Conservation (phyloP, 2,329 filamentous ascomycete species). For the Pyricularia sp. region DNA sequence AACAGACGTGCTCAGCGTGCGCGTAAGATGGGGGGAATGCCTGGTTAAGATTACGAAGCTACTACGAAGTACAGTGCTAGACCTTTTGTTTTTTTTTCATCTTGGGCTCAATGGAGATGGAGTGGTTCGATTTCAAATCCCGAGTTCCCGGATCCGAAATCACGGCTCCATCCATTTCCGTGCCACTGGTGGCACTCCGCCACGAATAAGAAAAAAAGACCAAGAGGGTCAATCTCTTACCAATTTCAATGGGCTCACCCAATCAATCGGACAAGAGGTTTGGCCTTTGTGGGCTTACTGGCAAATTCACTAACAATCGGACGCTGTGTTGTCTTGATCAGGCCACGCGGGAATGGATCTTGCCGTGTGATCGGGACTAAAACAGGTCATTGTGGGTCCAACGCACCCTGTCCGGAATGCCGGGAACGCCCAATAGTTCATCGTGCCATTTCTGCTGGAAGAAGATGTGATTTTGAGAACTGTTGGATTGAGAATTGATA, state of each 20-base stretch:
- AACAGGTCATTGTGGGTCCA: background rate
- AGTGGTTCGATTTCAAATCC: slow-evolving; percentile 1
- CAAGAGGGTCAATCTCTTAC: background rate
- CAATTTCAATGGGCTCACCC: background rate
- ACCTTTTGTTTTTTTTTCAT: background rate
- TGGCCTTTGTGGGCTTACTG: background rate
- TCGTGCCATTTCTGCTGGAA: background rate
- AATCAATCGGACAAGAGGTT: background rate
- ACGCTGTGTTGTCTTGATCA: background rate
- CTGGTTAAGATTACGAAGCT: background rate
- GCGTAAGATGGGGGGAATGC: slow-evolving; percentile 44
- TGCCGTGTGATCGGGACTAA: background rate
- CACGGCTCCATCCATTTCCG: background rate
- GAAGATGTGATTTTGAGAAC: background rate
- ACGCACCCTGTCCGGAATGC: background rate
- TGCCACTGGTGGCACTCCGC: background rate
- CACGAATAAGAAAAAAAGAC: background rate
- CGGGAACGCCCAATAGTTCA: background rate
- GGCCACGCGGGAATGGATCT: background rate
- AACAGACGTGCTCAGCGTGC: slow-evolving; percentile 66
- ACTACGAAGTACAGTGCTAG: background rate
- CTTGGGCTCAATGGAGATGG: background rate
- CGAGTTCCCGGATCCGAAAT: background rate
- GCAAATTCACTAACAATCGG: background rate
- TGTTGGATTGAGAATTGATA: background rate